Evolutionary conservation across 1,284 basidiomycete genomes (phyloP).

Genomic region (Malassezia caprae): DNA sequence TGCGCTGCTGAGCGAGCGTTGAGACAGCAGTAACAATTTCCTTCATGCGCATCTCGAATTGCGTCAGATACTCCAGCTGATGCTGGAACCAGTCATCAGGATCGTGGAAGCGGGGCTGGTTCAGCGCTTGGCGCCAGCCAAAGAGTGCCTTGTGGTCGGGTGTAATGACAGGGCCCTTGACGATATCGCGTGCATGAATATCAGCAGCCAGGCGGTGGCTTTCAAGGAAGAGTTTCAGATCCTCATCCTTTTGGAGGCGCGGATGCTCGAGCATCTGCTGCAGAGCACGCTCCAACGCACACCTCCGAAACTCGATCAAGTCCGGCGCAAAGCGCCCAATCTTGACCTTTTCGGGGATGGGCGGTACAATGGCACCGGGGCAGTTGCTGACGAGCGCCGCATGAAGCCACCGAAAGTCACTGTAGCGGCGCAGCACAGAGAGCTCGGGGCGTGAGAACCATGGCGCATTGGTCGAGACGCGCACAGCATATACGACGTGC

Average conservation of each 20-base stretch:
- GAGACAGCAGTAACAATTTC: conserved; percentile 76
- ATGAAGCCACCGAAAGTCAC: conserved; percentile 94
- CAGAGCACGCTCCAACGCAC: conserved; percentile 49
- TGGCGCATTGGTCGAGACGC: conserved; percentile 32
- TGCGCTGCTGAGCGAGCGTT: conserved; percentile 65
- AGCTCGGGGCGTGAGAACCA: conserved; percentile 26
- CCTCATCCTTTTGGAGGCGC: conserved; percentile 49
- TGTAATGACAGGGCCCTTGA: conserved; percentile 38
- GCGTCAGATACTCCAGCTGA: conserved; percentile 74
- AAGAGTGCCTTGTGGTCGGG: conserved; percentile 46
- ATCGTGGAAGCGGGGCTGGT: conserved; percentile 75
- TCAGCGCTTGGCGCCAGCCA: conserved; percentile 23
- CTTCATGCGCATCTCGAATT: conserved; percentile 76
- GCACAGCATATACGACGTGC: conserved; percentile 51
- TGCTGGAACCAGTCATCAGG: conserved; percentile 95
- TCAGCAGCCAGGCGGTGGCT: conserved; percentile 49
- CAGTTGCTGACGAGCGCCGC: conserved; percentile 82
- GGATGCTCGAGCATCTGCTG: conserved; percentile 50
- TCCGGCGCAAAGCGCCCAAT: conserved; percentile 54
- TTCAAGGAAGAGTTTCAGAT: conserved; percentile 50
- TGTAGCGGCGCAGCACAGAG: conserved; percentile 80
- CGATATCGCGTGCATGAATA: conserved; percentile 58
- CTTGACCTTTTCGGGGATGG: conserved; percentile 86
- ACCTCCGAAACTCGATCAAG: conserved; percentile 49
- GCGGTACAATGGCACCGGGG: conserved; percentile 91